Base-by-base conservation (phyloP, 306 rosid species). In the Benincasa hispida region DNA sequence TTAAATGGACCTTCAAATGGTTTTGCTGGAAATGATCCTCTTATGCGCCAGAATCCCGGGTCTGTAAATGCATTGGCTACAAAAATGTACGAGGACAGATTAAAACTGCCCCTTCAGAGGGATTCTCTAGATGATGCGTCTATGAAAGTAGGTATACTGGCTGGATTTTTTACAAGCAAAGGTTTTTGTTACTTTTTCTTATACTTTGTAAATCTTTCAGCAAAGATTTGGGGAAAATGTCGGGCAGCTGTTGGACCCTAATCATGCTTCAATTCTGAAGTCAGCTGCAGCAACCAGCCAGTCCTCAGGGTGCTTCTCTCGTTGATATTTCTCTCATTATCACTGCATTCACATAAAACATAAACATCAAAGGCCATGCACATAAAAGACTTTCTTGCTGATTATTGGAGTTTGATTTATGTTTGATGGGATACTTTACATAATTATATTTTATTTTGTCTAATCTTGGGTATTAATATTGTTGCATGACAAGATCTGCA, bases 51-150 rank as follows among this genome's bases (percentile, higher is more conserved):
- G 76, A 87, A 89, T 76, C 82, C 97, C 3, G 98, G 92, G 76
- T 87, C 99, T 65, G 99, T 96, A 53, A 95, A 89, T 90, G 96
- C 96, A 13, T 53, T 92, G 75, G 99, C 99, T 28, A 87, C 97
- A 74, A 95, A 90, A 82, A 90, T 95, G 99, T 95, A 95, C 0
- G 99, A 95, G 87, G 99, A 95, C 57, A 85, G 90, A 78, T 81
- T 95, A 79, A 95, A 92, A 87, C 84, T 87, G 35, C 97, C 98
- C 58, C 87, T 81, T 73, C 98, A 89, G 77, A 90, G 99, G 84
- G 99, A 95, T 79, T 82, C 98, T 78, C 79, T 95, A 77, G 99
- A 95, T 74, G 99, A 95, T 58, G 89, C 93, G 14, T 82, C 99
- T 66, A 82, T 95, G 78, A 95, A 94, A 92, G 98, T 90, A 55